Percentiles rank a stretch among this genome's conserved stretches.
These are phyloP conservation scores for Priceomyces haplophilus DNA, from an alignment of 805 yeast species.

Conservation along the genomic window DNA sequence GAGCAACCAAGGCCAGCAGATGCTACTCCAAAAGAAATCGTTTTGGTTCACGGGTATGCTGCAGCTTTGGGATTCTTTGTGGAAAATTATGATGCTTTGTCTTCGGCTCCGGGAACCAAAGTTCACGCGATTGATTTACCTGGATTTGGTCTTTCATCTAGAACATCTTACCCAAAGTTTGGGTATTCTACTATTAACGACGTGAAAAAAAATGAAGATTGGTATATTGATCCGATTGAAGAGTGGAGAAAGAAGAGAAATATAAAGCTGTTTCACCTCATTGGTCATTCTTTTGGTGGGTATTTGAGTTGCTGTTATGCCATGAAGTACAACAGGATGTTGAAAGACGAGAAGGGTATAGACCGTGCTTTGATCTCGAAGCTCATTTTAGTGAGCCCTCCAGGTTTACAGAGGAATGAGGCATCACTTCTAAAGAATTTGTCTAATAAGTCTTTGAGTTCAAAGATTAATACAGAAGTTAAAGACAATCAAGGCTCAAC, in stretches of 20 bases:
- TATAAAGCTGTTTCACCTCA: constrained; percentile 31
- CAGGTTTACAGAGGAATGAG: constrained; percentile 39
- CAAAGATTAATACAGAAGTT: constrained; percentile 7
- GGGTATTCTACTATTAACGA: constrained; percentile 30
- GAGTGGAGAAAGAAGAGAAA: constrained; percentile 40
- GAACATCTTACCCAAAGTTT: constrained; percentile 45
- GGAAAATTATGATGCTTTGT: constrained; percentile 56
- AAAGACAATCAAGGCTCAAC: constrained; percentile 17
- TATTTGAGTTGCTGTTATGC: constrained; percentile 43
- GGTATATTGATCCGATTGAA: constrained; percentile 44
- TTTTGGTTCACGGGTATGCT: constrained; percentile 89
- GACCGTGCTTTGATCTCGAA: constrained; percentile 29
- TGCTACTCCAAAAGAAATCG: constrained; percentile 44
- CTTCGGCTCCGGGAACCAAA: constrained; percentile 50
- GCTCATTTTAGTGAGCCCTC: constrained; percentile 41
- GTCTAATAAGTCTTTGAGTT: constrained; percentile 10
- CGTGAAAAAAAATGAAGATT: constrained; percentile 35
- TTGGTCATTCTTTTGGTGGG: constrained; percentile 48
- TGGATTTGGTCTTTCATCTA: constrained; percentile 68
- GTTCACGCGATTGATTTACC: constrained; percentile 69
- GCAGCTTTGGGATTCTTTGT: constrained; percentile 84
- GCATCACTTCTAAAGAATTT: constrained; percentile 25
- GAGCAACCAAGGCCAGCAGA: constrained; percentile 40
- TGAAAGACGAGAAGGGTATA: constrained; percentile 16
- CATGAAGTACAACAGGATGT: constrained; percentile 34